A percentile compares a stretch with the other conserved stretches of the same genome.
Evolutionary conservation across 495 filamentous ascomycete species (phyloP).

Genomic region (Mycothermus thermophilus): DNA sequence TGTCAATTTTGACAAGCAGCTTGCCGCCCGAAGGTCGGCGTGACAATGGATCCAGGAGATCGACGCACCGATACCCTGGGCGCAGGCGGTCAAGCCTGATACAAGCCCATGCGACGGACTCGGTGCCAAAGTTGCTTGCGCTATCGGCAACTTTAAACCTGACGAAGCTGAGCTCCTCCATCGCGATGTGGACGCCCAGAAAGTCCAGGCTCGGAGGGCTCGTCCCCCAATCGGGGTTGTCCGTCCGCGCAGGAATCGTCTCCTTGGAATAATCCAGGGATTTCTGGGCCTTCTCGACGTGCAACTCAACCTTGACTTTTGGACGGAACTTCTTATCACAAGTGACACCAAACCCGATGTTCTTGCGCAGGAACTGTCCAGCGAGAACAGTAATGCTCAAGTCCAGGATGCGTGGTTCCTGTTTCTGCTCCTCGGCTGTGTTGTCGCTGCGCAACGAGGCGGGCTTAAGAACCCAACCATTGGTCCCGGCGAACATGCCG

Average conservation of each 20-base stretch:
- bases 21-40: slow-evolving; percentile 38
- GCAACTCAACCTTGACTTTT: slow-evolving; percentile 63
- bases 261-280: slow-evolving; percentile 18
- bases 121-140: slow-evolving; percentile 32
- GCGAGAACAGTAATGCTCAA: slow-evolving; percentile 31
- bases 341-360: slow-evolving; percentile 13
- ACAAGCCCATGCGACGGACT: slow-evolving; percentile 72
- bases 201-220: slow-evolving; percentile 23
- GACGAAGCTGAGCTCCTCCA: slow-evolving; percentile 34
- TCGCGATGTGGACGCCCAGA: slow-evolving; percentile 23
- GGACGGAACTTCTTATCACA: slow-evolving; percentile 22
- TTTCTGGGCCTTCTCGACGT: slow-evolving; percentile 48
- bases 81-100: slow-evolving; percentile 72
- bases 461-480: slow-evolving; percentile 82
- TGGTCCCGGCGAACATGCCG: slow-evolving; percentile 75
- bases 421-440: slow-evolving; percentile 5
- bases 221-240: slow-evolving; percentile 29
- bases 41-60: slow-evolving; percentile 43
- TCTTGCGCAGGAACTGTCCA: slow-evolving; percentile 25
- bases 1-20: slow-evolving; percentile 57
- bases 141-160: slow-evolving; percentile 70
- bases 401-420: slow-evolving; percentile 20
- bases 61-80: slow-evolving; percentile 61
- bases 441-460: slow-evolving; percentile 28
- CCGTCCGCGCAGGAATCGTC: slow-evolving; percentile 20